A percentile compares a stretch with the other conserved stretches of the same genome.
phyloP scores from a whole-genome alignment of 345 rosid genomes.

The Lepidium aucheri region DNA sequence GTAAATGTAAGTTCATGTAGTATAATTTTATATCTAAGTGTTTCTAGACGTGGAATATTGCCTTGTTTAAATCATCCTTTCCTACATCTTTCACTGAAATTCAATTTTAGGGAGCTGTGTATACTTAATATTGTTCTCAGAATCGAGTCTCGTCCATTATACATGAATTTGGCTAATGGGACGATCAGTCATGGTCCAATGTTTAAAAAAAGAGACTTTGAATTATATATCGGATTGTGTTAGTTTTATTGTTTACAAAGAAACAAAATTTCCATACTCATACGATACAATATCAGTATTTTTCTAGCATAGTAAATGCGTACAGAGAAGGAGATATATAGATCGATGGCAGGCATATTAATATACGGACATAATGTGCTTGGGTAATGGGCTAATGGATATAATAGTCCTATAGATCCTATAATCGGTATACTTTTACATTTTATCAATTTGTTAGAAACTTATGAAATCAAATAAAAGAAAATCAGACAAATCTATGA shows the following conservation, averaged over 20 bases:
- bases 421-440: not conserved
- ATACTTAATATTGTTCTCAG: no score
- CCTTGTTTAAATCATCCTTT: no score
- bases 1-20: not conserved
- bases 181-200: no score
- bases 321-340: conserved; percentile 1
- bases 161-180: no score
- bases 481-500: not conserved
- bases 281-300: not conserved
- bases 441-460: not conserved
- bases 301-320: conserved; percentile 7
- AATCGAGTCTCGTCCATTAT: no score
- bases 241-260: no score
- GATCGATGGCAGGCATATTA: conserved; percentile 16
- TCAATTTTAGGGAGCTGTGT: no score
- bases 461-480: not conserved
- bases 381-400: not conserved
- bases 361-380: not conserved
- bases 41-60: no score
- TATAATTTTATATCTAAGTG: not conserved
- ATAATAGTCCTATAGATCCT: not conserved
- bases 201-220: no score
- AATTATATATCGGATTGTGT: no score
- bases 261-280: not conserved
- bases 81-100: no score